Base-by-base conservation (phyloP, 306 rosid species). In the Benincasa hispida region DNA sequence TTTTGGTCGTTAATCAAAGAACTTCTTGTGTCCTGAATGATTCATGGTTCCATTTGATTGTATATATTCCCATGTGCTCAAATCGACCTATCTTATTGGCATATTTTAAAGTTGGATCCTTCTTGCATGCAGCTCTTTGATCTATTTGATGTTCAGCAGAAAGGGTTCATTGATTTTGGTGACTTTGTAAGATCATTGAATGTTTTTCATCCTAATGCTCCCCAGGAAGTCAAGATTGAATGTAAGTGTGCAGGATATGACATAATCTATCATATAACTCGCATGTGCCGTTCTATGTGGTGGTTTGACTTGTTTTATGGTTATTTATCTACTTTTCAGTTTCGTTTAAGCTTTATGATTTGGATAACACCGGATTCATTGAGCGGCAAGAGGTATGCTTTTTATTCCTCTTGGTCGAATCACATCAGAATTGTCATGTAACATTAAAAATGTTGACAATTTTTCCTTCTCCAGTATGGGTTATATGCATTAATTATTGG, bases 171-270 rank as follows among this genome's bases (percentile, higher is more conserved):
- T 80, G 99, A 92, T 83, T 95, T 95, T 75, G 92, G 87, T 35
- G 99, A 95, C 74, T 95, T 95, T 53, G 99, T 95, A 21, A 89
- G 96, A 88, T 86, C 99, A 78, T 93, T 95, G 57, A 87, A 85
- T 80, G 89, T 95, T 75, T 95, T 95, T 82, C 99, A 95, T 79
- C 99, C 98, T 66, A 79, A 82, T 82, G 81, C 89, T 72, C 79
- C 96, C 2, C 83, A 53, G 32, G 81, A 95, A 77, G 92, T 80
- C 84, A 95, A 95, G 80, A 90, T 95, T 42, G 93, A 92, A 18
- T 95, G 99, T 95, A 84, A 48, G 78, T n/a, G 10, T 13, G 2
- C 21, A 17, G 60, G 54, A 32, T 47, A n/a, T 55, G 58, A 34
- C 74, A 6, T 50, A 69, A 24, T 69, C 1, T 18, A 35, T 1